phyloP scores from a whole-genome alignment of 768 basidiomycete genomes.

The Vishniacozyma victoriae region DNA sequence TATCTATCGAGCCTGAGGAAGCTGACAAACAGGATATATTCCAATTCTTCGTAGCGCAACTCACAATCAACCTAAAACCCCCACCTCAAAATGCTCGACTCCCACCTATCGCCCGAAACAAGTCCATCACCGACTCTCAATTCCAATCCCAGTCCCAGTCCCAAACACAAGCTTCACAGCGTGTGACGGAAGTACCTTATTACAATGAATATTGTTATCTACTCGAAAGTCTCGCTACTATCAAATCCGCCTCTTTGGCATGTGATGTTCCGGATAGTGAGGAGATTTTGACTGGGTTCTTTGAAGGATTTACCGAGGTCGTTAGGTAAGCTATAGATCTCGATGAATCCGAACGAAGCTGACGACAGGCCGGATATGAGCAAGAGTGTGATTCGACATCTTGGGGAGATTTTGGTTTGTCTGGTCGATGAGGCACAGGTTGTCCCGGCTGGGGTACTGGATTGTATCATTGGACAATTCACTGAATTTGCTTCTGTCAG shows the following conservation, averaged over 20 bases:
- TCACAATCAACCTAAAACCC: slow-evolving; percentile 54
- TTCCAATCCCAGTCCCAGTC: slow-evolving; percentile 10
- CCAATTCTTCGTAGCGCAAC: slow-evolving; percentile 88
- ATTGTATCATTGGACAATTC: slow-evolving; percentile 78
- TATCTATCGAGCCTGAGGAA: background rate
- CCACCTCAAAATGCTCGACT: slow-evolving; percentile 5
- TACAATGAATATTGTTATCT: slow-evolving; percentile 91
- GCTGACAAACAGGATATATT: slow-evolving; percentile 69
- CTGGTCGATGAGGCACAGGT: slow-evolving; percentile 78
- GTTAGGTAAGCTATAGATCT: slow-evolving; percentile 51
- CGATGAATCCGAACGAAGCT: background rate
- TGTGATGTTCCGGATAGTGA: slow-evolving; percentile 85
- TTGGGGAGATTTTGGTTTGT: slow-evolving; percentile 75
- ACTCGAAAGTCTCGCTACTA: slow-evolving; percentile 85
- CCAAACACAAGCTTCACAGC: slow-evolving; percentile 17
- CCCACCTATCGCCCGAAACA: slow-evolving; percentile 18
- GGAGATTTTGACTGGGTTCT: slow-evolving; percentile 69
- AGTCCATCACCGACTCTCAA: slow-evolving; percentile 19
- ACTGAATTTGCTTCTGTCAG: slow-evolving; percentile 23
- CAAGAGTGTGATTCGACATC: slow-evolving; percentile 52
- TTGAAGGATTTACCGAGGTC: slow-evolving; percentile 74
- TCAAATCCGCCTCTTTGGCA: slow-evolving; percentile 89
- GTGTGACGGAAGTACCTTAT: slow-evolving; percentile 64
- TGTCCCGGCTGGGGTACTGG: slow-evolving; percentile 72
- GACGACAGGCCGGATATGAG: slow-evolving; percentile 32